These are phyloP conservation scores for Cyberlindnera lachancei DNA, from an alignment of 805 yeast species.

Conservation along the genomic window DNA sequence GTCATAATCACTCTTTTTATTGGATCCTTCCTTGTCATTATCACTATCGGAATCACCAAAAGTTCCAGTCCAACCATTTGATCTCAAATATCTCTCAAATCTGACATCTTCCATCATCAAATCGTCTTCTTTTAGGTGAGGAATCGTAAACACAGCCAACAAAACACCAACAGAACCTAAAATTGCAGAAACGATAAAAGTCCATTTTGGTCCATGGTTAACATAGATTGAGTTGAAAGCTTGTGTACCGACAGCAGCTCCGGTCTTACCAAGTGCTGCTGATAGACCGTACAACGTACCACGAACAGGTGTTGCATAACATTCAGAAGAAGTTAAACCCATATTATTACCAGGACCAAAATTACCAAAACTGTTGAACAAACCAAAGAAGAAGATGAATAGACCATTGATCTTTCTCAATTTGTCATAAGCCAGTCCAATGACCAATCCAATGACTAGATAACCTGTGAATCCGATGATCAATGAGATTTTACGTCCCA, in stretches of 20 bases:
- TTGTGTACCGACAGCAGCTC: conserved; percentile 78
- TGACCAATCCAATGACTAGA: conserved; percentile 62
- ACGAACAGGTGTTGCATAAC: conserved; percentile 69
- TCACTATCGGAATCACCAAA: conserved; percentile 27
- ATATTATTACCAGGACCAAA: conserved; percentile 74
- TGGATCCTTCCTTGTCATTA: conserved; percentile 5
- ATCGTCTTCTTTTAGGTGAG: conserved; percentile 66
- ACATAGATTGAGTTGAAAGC: conserved; percentile 61
- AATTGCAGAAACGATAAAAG: conserved; percentile 72
- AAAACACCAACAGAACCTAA: conserved; percentile 61
- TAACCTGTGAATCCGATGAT: conserved; percentile 68
- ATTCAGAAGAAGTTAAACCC: conserved; percentile 62
- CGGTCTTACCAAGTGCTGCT: conserved; percentile 78
- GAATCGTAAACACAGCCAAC: conserved; percentile 53
- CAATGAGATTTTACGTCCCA: conserved; percentile 68
- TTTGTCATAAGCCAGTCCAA: conserved; percentile 55
- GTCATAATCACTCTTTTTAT: conserved; percentile 3
- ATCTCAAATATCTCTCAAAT: conserved; percentile 51
- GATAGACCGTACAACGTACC: conserved; percentile 70
- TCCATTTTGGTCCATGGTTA: conserved; percentile 62
- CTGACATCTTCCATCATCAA: conserved; percentile 53
- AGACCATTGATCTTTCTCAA: conserved; percentile 50
- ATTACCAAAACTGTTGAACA: conserved; percentile 64
- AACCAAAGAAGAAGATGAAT: conserved; percentile 66
- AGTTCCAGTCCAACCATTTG: conserved; percentile 48